phyloP scores from a whole-genome alignment of 352 stramenopile species.

The Peronosclerospora sorghi region DNA sequence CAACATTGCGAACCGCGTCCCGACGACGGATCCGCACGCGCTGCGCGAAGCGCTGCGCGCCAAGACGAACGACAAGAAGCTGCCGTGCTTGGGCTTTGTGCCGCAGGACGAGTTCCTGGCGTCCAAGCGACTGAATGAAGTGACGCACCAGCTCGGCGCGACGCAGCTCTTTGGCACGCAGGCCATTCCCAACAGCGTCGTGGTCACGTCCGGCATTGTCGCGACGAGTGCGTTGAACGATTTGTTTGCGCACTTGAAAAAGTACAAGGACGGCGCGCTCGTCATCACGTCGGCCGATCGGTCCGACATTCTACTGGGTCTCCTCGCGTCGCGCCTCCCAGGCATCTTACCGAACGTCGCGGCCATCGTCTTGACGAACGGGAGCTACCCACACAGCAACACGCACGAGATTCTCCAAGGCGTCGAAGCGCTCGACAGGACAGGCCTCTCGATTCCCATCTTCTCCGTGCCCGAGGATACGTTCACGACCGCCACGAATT shows the following conservation, averaged over 20 bases:
- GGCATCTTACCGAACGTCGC: conserved; percentile 56
- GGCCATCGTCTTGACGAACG: conserved; percentile 66
- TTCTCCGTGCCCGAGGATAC: conserved; percentile 57
- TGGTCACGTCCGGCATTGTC: conserved; percentile 54
- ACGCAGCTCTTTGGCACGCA: conserved; percentile 52
- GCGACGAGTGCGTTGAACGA: conserved; percentile 64
- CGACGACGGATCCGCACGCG: conserved; percentile 20
- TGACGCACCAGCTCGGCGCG: conserved; percentile 48
- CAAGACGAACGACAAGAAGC: conserved; percentile 25
- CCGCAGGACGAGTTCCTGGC: conserved; percentile 57
- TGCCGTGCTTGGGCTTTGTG: conserved; percentile 58
- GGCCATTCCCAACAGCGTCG: conserved; percentile 54
- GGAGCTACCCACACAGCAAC: conserved; percentile 64
- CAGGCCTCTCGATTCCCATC: conserved; percentile 59
- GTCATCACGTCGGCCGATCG: conserved; percentile 73
- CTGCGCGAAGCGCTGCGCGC: conserved; percentile 23
- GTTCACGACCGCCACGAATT: conserved; percentile 44
- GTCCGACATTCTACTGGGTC: conserved; percentile 56
- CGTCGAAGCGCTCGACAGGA: conserved; percentile 55
- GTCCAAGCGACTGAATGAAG: conserved; percentile 70
- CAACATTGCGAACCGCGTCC: conserved; percentile 66
- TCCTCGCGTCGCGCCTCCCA: conserved; percentile 56
- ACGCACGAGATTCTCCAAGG: conserved; percentile 59
- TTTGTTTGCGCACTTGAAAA: conserved; percentile 63
- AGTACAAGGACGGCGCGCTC: conserved; percentile 62